These are phyloP conservation scores for Chaetomium globosum DNA, from an alignment of 2,329 filamentous ascomycete species.

Conservation along the genomic window DNA sequence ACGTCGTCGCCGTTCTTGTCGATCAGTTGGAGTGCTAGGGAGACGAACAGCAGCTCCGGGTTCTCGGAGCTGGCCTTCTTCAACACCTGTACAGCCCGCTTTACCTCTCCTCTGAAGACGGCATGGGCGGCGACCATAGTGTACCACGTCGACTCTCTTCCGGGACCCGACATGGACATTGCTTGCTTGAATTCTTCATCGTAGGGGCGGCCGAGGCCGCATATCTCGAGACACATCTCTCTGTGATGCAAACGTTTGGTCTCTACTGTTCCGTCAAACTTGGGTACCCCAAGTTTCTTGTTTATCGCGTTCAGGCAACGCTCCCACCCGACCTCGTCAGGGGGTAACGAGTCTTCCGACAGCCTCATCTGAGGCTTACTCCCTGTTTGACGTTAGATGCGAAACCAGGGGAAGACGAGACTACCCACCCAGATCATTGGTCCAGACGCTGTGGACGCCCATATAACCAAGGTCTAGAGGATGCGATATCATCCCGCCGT, in stretches of 20 bases:
- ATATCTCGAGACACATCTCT: slow-evolving; percentile 74
- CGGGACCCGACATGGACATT: slow-evolving; percentile 48
- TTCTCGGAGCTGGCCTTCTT: slow-evolving; percentile 65
- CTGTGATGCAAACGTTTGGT: slow-evolving; percentile 71
- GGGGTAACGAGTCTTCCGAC: slow-evolving; percentile 48
- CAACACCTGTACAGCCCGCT: slow-evolving; percentile 69
- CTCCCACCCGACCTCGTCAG: slow-evolving; percentile 60
- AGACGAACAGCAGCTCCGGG: slow-evolving; percentile 69
- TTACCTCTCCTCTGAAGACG: slow-evolving; percentile 70
- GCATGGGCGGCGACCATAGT: slow-evolving; percentile 78
- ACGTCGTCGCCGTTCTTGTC: slow-evolving; percentile 52
- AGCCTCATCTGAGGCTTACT: slow-evolving; percentile 53
- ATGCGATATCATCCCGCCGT: slow-evolving; percentile 70
- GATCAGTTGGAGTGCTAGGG: slow-evolving; percentile 66
- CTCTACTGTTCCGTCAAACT: slow-evolving; percentile 60
- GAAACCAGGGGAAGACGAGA: background rate
- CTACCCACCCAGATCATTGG: slow-evolving; percentile 63
- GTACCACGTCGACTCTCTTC: slow-evolving; percentile 58
- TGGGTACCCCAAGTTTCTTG: slow-evolving; percentile 50
- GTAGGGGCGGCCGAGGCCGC: slow-evolving; percentile 67
- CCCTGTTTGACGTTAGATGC: slow-evolving; percentile 44
- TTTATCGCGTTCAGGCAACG: slow-evolving; percentile 65
- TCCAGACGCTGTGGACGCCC: slow-evolving; percentile 74
- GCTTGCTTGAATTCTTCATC: slow-evolving; percentile 50
- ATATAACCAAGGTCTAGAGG: slow-evolving; percentile 74